Evolutionary conservation across 441 rosid genomes (phyloP).

Genomic region (Monsonia emarginata): DNA sequence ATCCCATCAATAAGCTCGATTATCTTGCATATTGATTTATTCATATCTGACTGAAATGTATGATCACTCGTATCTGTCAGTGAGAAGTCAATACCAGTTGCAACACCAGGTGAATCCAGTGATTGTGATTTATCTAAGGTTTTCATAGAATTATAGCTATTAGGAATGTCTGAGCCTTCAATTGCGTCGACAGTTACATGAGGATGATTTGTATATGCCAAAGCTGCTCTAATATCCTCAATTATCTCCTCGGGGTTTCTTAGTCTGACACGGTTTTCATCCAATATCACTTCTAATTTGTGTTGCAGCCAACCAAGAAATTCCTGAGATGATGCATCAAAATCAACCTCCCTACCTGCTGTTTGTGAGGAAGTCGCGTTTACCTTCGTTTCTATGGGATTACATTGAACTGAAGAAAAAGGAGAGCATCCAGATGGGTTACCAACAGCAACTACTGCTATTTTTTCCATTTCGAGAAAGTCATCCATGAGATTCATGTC

Average conservation of each 20-base stretch:
- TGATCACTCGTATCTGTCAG: conserved; percentile 18
- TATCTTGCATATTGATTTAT: conserved; percentile 46
- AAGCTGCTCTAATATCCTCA: conserved; percentile 61
- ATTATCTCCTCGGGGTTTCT: conserved; percentile 41
- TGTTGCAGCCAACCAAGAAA: conserved; percentile 59
- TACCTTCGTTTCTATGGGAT: conserved; percentile 24
- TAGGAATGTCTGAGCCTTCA: conserved; percentile 11
- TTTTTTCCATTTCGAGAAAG: conserved; percentile 75
- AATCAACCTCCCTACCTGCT: conserved; percentile 13
- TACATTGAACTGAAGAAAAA: conserved; percentile 28
- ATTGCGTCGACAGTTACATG: conserved; percentile 17
- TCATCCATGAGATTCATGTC: conserved; percentile 73
- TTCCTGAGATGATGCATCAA: conserved; percentile 20
- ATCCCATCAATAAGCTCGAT: conserved; percentile 54
- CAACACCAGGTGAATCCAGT: conserved; percentile 20
- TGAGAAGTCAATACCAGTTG: conserved; percentile 16
- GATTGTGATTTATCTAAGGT: no score
- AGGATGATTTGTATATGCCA: conserved; percentile 39
- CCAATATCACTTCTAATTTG: conserved; percentile 53
- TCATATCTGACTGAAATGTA: conserved; percentile 28
- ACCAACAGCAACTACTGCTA: conserved; percentile 48
- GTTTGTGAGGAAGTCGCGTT: conserved; percentile 23
- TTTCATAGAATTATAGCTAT: conserved; percentile 18
- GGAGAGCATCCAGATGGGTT: conserved; percentile 32
- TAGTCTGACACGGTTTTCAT: conserved; percentile 48